These are phyloP conservation scores for Cryptococcus sp. DNA, from an alignment of 1,284 basidiomycete genomes.

Conservation along the genomic window DNA sequence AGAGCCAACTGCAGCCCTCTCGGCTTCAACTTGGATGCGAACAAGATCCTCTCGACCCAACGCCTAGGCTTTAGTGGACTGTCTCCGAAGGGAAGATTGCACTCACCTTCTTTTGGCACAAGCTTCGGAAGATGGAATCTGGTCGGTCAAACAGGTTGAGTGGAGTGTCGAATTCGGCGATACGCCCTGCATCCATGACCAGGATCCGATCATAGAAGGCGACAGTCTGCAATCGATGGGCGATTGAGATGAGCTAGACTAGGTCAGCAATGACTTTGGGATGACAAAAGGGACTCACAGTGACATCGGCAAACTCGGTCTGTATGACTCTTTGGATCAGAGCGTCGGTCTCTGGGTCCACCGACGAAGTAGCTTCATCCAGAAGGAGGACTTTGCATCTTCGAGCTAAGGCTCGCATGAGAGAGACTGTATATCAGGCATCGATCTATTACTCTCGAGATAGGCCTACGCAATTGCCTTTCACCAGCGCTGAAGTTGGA, in stretches of 20 bases:
- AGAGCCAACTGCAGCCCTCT: background rate
- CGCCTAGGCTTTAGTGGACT: background rate
- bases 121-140: constrained; percentile 40
- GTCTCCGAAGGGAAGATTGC: background rate
- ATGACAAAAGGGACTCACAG: constrained; percentile 11
- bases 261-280: background rate
- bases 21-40: background rate
- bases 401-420: constrained; percentile 67
- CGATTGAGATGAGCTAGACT: constrained; percentile 59
- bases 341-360: constrained; percentile 74
- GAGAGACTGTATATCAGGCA: constrained; percentile 49
- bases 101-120: constrained; percentile 30
- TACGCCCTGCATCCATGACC: constrained; percentile 40
- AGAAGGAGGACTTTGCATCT: constrained; percentile 64
- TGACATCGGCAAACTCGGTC: constrained; percentile 56
- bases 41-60: background rate
- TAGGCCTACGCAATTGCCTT: constrained; percentile 23
- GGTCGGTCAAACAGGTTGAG: constrained; percentile 37
- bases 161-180: constrained; percentile 44
- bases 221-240: constrained; percentile 71
- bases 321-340: constrained; percentile 70
- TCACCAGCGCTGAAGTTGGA: constrained; percentile 55
- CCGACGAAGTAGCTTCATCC: constrained; percentile 53
- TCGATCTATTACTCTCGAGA: background rate
- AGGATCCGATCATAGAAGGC: constrained; percentile 46